These are phyloP conservation scores for Ceratocystis eucalypticola DNA, from an alignment of 2,329 filamentous ascomycete genomes.

Conservation along the genomic window DNA sequence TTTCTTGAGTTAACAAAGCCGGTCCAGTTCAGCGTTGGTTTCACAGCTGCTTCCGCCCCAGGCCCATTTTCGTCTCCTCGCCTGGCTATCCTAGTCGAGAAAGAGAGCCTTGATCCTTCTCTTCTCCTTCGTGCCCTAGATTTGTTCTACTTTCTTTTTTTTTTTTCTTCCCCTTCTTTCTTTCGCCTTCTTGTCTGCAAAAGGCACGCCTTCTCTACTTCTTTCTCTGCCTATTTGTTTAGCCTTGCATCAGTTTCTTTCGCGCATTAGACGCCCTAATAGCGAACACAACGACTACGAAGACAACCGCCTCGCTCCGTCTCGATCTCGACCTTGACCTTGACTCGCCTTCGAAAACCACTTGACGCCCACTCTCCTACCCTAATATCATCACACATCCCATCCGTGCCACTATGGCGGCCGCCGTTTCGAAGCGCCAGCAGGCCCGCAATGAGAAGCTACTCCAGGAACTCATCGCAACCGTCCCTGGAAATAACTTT, in stretches of 20 bases:
- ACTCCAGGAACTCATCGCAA: constrained; percentile 77
- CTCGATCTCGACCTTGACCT: too few relatives aligned
- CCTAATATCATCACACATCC: not conserved
- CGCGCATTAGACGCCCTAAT: not conserved
- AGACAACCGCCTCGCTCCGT: too few relatives aligned
- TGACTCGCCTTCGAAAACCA: too few relatives aligned
- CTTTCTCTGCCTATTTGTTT: not conserved
- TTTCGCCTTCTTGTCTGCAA: not conserved
- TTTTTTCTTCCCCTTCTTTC: not conserved
- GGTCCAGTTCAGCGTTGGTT: not conserved
- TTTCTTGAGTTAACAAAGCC: too few relatives aligned
- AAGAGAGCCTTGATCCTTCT: not conserved
- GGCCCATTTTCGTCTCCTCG: not conserved
- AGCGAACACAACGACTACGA: not conserved
- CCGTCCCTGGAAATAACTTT: constrained; percentile 71
- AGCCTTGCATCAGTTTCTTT: not conserved
- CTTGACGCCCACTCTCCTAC: not conserved
- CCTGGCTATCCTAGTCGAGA: not conserved
- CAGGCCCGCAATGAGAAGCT: constrained; percentile 92
- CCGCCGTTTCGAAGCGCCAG: constrained; percentile 56
- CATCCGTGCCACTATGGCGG: constrained; percentile 15
- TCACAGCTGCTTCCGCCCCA: not conserved
- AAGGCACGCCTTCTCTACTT: not conserved
- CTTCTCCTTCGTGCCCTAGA: not conserved
- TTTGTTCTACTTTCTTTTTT: not conserved